Conservation (phyloP, 1,284 basidiomycete genomes). For the Trichosporon inkin region DNA sequence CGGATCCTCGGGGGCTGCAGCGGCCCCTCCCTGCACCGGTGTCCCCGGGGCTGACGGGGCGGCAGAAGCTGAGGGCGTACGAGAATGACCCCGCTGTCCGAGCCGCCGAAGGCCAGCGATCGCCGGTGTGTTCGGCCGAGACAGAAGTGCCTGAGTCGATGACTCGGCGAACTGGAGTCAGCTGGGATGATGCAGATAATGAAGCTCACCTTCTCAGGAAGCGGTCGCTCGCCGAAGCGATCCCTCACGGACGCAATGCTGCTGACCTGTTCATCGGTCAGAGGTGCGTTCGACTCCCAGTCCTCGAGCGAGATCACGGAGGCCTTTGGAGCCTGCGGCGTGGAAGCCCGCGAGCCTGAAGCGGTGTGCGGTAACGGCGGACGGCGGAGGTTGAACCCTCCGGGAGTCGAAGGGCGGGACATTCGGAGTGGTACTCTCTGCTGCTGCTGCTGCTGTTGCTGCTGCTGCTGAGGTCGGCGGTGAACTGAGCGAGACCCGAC, state of each 20-base stretch:
- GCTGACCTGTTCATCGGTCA: slow-evolving; percentile 64
- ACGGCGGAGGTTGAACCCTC: slow-evolving; percentile 19
- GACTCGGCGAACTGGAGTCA: slow-evolving; percentile 27
- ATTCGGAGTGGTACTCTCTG: slow-evolving; percentile 9
- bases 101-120: slow-evolving; percentile 12
- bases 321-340: slow-evolving; percentile 17
- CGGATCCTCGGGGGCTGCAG: slow-evolving; percentile 27
- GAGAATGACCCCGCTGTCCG: slow-evolving; percentile 11
- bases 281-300: slow-evolving; percentile 77
- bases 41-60: slow-evolving; percentile 21
- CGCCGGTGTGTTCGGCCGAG: slow-evolving; percentile 35
- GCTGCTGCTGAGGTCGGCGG: too few relatives aligned
- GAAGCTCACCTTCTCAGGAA: slow-evolving; percentile 68
- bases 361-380: slow-evolving; percentile 11
- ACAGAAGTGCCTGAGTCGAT: slow-evolving; percentile 33
- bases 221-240: slow-evolving; percentile 59
- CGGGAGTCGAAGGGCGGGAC: slow-evolving; percentile 23
- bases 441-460: too few relatives aligned
- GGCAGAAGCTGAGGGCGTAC: slow-evolving; percentile 14
- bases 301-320: slow-evolving; percentile 61
- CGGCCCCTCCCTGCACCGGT: slow-evolving; percentile 4
- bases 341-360: slow-evolving; percentile 10
- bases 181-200: background rate
- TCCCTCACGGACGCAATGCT: slow-evolving; percentile 65
- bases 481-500: background rate